Conservation (phyloP, 23 red algal species). For the Agarophyton chilense region DNA sequence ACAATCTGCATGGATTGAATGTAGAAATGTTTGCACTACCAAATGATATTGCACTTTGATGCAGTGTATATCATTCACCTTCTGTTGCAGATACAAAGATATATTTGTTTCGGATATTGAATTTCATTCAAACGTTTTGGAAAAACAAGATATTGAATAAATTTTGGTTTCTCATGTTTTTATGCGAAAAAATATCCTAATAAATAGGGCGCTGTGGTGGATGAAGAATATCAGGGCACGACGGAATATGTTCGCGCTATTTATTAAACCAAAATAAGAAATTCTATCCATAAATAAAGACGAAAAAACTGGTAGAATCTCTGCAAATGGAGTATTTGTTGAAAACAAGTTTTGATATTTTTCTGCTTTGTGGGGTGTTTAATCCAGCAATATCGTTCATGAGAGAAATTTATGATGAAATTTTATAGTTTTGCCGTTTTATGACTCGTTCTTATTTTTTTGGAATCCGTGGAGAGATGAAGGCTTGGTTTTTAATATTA, state of each 20-base stretch:
- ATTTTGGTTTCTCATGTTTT: not conserved
- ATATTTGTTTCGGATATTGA: too few relatives aligned
- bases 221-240: conserved; percentile 19
- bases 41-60: too few relatives aligned
- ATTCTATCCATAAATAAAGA: not conserved
- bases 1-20: conserved; percentile 22
- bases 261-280: too few relatives aligned
- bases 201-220: not conserved
- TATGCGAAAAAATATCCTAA: not conserved
- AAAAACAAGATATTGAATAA: not conserved
- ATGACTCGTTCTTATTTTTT: not conserved
- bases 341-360: conserved; percentile 23
- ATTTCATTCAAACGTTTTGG: not conserved
- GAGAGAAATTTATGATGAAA: not conserved
- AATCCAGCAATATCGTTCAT: not conserved
- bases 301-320: not conserved
- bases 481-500: too few relatives aligned
- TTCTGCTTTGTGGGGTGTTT: not conserved
- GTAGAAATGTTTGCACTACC: conserved; percentile 7
- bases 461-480: not conserved
- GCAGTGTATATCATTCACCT: not conserved
- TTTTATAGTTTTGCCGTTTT: not conserved
- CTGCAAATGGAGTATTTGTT: conserved; percentile 20
- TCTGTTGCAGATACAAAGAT: not conserved
- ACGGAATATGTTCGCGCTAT: conserved; percentile 7